Percentiles rank a stretch among this genome's conserved stretches.
phyloP scores from a whole-genome alignment of 2,329 filamentous ascomycete species.

The Grosmannia penicillata region DNA sequence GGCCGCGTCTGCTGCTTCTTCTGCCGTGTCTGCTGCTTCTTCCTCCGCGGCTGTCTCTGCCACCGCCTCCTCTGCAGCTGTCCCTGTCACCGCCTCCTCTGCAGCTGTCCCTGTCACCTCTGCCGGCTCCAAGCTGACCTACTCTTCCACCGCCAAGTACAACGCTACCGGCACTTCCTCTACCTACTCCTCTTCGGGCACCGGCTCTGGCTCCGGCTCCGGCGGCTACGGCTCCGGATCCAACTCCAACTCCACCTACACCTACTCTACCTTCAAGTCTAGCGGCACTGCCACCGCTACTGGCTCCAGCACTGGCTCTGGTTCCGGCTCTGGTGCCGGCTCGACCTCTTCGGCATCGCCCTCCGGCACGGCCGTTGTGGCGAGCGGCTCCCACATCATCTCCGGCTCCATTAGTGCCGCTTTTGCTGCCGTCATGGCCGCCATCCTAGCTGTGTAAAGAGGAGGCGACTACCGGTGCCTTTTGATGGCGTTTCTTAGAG shows the following conservation, averaged over 20 bases:
- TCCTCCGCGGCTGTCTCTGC: too few species aligned
- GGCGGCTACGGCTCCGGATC: constrained; percentile 1
- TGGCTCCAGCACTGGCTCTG: too few species aligned
- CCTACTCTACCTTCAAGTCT: too few species aligned
- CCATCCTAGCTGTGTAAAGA: constrained; percentile 18
- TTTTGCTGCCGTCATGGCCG: constrained; percentile 16
- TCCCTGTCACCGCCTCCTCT: too few species aligned
- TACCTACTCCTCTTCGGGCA: neutral
- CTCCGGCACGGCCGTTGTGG: constrained; percentile 14
- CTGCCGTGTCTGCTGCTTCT: too few species aligned
- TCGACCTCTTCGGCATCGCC: constrained; percentile 13
- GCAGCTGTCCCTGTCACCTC: too few species aligned
- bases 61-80: too few species aligned
- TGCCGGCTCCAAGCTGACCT: too few species aligned
- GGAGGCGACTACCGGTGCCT: neutral
- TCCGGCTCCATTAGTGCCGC: constrained; percentile 16
- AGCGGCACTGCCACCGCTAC: too few species aligned
- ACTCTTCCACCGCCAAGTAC: neutral
- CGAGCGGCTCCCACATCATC: constrained; percentile 11
- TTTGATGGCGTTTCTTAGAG: neutral
- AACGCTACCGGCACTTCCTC: neutral
- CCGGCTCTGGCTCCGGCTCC: constrained; percentile 2
- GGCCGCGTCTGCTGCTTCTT: too few species aligned
- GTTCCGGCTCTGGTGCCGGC: constrained; percentile 12
- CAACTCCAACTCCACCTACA: constrained; percentile 2